Percentiles rank a stretch among this genome's conserved stretches.
Conservation (phyloP, 1,284 basidiomycete species). For the Coniophora puteana region DNA sequence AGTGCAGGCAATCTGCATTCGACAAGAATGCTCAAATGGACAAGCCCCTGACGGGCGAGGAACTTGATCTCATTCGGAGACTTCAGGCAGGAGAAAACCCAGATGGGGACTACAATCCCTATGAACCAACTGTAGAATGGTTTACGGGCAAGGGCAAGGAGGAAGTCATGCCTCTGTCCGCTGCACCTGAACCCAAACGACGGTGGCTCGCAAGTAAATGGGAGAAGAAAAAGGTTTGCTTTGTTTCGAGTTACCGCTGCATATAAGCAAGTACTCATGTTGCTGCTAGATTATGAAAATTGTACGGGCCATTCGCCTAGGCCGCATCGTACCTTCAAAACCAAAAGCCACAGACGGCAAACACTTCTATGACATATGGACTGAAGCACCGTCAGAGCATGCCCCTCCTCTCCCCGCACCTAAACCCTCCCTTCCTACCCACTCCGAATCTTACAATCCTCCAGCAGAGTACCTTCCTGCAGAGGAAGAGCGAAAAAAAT, state of each 20-base stretch:
- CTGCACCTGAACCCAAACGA: conserved; percentile 93
- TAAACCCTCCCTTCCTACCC: conserved; percentile 85
- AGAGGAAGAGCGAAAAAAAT: conserved; percentile 79
- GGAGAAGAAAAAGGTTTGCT: conserved; percentile 94
- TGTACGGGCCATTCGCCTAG: conserved; percentile 95
- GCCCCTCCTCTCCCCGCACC: conserved; percentile 90
- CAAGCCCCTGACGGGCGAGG: conserved; percentile 85
- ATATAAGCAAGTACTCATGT: conserved; percentile 11
- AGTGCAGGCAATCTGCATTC: conserved; percentile 84
- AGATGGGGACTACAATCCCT: conserved; percentile 86
- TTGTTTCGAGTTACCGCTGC: not conserved
- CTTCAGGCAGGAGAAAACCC: conserved; percentile 91
- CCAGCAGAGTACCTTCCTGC: conserved; percentile 97
- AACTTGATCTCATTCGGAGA: conserved; percentile 93
- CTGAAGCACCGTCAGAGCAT: conserved; percentile 61
- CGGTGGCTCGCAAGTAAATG: conserved; percentile 98
- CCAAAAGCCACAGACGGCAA: conserved; percentile 71
- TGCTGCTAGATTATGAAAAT: conserved; percentile 92
- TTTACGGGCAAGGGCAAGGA: conserved; percentile 96
- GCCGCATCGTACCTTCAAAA: conserved; percentile 89
- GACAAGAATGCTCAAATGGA: conserved; percentile 88
- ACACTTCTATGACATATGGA: conserved; percentile 91
- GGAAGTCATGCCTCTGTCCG: conserved; percentile 89
- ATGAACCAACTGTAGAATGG: conserved; percentile 94
- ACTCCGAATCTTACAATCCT: conserved; percentile 97